A percentile compares a stretch with the other conserved stretches of the same genome.
phyloP scores from a whole-genome alignment of 768 basidiomycete species.

The Steccherinum ochraceum region DNA sequence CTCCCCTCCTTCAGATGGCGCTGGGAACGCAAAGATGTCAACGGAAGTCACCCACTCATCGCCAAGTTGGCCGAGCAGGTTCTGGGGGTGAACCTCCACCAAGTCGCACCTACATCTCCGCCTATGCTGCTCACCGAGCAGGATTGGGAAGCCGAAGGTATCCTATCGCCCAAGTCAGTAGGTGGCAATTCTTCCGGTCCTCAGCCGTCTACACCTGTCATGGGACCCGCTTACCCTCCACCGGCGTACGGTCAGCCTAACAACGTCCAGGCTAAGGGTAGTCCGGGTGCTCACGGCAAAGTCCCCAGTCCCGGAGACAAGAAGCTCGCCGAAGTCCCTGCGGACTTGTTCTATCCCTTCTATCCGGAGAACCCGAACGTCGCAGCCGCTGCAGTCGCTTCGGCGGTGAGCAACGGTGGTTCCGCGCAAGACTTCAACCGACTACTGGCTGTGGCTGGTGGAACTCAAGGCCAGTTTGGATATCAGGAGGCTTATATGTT shows the following conservation, averaged over 20 bases:
- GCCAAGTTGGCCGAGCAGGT: slow-evolving; percentile 77
- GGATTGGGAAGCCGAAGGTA: slow-evolving; percentile 39
- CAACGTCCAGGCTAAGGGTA: slow-evolving; percentile 7
- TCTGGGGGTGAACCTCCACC: slow-evolving; percentile 65
- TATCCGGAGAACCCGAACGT: slow-evolving; percentile 47
- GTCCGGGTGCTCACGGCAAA: slow-evolving; percentile 7
- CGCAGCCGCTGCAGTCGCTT: slow-evolving; percentile 9
- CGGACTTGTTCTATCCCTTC: slow-evolving; percentile 72
- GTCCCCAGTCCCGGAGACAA: slow-evolving; percentile 11
- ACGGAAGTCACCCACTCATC: slow-evolving; percentile 76
- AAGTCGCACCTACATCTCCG: slow-evolving; percentile 36
- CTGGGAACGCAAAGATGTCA: slow-evolving; percentile 75
- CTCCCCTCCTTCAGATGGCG: slow-evolving; percentile 87
- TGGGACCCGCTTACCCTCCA: slow-evolving; percentile 28
- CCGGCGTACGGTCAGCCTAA: slow-evolving; percentile 22
- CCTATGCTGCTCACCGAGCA: slow-evolving; percentile 35
- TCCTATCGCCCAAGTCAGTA: slow-evolving; percentile 14
- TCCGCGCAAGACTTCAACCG: slow-evolving; percentile 39
- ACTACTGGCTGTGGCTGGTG: slow-evolving; percentile 56
- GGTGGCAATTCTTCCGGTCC: neutral
- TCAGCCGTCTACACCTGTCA: slow-evolving; percentile 25
- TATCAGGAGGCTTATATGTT: slow-evolving; percentile 63
- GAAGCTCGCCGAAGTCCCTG: slow-evolving; percentile 59
- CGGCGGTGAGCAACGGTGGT: neutral
- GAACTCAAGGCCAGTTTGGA: slow-evolving; percentile 48